Base-by-base conservation (phyloP, 371 early-diverging fungal species). In the Syncephalastrum monosporum region DNA sequence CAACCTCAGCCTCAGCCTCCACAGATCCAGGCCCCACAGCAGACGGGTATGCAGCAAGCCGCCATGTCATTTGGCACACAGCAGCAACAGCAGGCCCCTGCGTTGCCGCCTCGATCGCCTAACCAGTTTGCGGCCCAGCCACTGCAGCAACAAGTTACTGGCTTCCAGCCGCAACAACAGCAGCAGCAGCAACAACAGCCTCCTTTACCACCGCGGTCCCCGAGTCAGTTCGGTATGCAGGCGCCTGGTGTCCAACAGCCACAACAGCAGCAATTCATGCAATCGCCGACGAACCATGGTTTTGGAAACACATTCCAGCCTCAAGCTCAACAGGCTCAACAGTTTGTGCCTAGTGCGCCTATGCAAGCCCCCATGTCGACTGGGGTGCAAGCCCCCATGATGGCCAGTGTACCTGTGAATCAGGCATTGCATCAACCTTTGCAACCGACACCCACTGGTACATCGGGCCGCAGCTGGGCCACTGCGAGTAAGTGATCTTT, bases 401-500 rank as follows among this genome's bases (percentile, higher is more conserved):
- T 56, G 47, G 38, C 21, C 42, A 66, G 10, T 47, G 65, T 47
- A 27, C 68, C 59, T 33, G 47, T 63, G 24, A 64, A 56, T 48
- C 66, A 65, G 46, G 68, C 54, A 38, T 64, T 72, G 53, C 68
- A 57, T 52, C 69, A 69, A 24, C 65, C 63, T 19, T 57, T 66
- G 21, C 58, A 50, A 14, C 69, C 67, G 24, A 59, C 60, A 21
- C 45, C 23, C 25, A 67, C 67, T 45, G 62, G 64, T 51, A 70
- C 63, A 42, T 46, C 65, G 17, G 56, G 67, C 59, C 29, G 51
- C 38, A 58, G 65, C 53, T 78, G 78, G 78, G 65, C 71, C 8
- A 61, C 58, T 52, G 68, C 78, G 24, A 77, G 69, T 69, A 65
- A 69, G 65, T 53, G 41, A 44, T 14, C 12, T 25, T 5, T 50